These are phyloP conservation scores for Rhododendron williamsianum DNA, from an alignment of 148 eudicot genomes.

Conservation along the genomic window DNA sequence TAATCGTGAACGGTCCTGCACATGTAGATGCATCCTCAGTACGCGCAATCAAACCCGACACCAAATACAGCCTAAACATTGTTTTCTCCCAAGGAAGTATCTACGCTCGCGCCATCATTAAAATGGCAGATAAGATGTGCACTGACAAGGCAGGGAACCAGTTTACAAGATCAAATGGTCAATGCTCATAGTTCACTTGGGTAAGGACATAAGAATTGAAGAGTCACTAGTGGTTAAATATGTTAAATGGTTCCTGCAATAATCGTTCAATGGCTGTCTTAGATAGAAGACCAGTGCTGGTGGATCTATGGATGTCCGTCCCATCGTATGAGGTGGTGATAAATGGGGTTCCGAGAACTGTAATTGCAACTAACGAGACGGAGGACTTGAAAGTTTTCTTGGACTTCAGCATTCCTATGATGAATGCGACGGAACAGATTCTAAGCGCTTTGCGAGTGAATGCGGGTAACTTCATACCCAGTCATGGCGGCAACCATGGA, in stretches of 20 bases:
- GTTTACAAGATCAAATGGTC: slow-evolving; percentile 9
- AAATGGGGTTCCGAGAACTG: slow-evolving; percentile 14
- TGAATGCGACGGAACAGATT: slow-evolving; percentile 9
- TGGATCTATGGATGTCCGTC: slow-evolving; percentile 15
- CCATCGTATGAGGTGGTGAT: slow-evolving; percentile 16
- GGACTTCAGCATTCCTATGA: slow-evolving; percentile 16
- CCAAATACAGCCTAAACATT: not conserved
- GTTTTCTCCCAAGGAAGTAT: slow-evolving; percentile 4
- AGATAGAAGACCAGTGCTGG: slow-evolving; percentile 18
- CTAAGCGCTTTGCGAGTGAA: slow-evolving; percentile 8
- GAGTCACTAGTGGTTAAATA: not conserved
- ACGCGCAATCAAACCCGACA: not conserved
- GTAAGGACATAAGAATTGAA: not conserved
- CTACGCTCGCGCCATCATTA: not conserved
- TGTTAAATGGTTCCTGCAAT: not conserved
- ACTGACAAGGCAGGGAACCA: slow-evolving; percentile 14
- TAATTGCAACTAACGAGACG: slow-evolving; percentile 6
- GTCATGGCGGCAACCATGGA: not conserved
- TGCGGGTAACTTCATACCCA: slow-evolving; percentile 1
- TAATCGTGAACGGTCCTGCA: slow-evolving; percentile 13
- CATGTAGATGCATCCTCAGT: slow-evolving; percentile 10
- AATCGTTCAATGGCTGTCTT: slow-evolving; percentile 2
- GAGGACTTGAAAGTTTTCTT: slow-evolving; percentile 14
- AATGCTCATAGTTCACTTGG: slow-evolving; percentile 8
- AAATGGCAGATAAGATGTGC: slow-evolving; percentile 12